These are phyloP conservation scores for Dryas alaskensis DNA, from an alignment of 306 rosid species.

Conservation along the genomic window DNA sequence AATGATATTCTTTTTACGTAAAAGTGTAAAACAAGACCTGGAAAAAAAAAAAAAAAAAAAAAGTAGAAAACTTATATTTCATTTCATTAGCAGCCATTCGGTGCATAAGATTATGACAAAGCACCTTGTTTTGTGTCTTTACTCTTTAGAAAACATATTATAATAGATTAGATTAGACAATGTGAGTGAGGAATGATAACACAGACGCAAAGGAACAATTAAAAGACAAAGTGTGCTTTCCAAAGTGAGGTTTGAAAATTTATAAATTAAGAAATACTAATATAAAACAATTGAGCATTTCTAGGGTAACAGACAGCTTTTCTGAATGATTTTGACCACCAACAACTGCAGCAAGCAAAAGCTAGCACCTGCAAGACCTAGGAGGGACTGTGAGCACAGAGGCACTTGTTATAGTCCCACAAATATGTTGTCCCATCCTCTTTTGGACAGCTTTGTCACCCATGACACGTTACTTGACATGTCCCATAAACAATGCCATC, in stretches of 20 bases:
- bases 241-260: slow-evolving; percentile 40
- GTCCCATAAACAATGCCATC: background rate
- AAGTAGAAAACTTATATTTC: too few relatives aligned
- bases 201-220: slow-evolving; percentile 45
- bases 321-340: background rate
- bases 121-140: too few relatives aligned
- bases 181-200: slow-evolving; percentile 33
- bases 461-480: slow-evolving; percentile 19
- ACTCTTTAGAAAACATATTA: background rate
- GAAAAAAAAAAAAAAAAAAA: too few relatives aligned
- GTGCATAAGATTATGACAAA: background rate
- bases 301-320: background rate
- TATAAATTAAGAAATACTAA: background rate
- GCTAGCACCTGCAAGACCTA: background rate
- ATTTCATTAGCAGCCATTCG: background rate
- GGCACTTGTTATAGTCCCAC: background rate
- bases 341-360: background rate
- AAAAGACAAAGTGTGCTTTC: slow-evolving; percentile 61
- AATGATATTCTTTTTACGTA: too few relatives aligned
- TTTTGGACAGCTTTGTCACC: slow-evolving; percentile 30
- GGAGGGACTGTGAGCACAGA: slow-evolving; percentile 3
- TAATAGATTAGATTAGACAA: slow-evolving; percentile 16
- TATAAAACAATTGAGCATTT: background rate
- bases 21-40: too few relatives aligned
- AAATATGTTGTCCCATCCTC: slow-evolving; percentile 24